Evolutionary conservation across 257 asterid genomes (phyloP).

Genomic region (Solanum lycopersicoides): DNA sequence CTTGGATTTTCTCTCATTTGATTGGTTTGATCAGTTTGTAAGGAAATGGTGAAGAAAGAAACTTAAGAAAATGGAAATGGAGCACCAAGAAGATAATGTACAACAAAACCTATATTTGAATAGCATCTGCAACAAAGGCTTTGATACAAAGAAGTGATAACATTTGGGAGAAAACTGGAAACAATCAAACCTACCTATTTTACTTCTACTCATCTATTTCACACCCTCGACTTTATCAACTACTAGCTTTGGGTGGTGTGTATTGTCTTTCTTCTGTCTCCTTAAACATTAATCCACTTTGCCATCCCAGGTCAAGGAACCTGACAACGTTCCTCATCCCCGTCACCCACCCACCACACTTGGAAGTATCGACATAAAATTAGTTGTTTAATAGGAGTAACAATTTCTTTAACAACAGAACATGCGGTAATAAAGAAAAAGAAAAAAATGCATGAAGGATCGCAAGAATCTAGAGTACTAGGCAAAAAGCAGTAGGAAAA

Average conservation of each 20-base stretch:
- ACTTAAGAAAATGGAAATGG: neutral
- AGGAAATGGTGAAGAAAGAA: neutral
- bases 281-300: neutral
- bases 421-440: neutral
- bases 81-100: neutral
- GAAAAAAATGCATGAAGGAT: neutral
- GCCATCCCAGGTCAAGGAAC: neutral
- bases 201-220: neutral
- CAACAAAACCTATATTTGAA: neutral
- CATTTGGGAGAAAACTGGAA: neutral
- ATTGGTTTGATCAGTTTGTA: neutral
- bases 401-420: neutral
- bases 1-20: neutral
- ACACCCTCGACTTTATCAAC: neutral
- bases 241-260: neutral
- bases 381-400: neutral
- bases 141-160: neutral
- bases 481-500: neutral
- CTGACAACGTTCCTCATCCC: neutral
- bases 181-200: neutral
- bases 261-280: neutral
- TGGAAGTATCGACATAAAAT: neutral
- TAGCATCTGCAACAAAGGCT: neutral
- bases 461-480: neutral
- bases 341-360: neutral